Conservation (phyloP, 441 rosid genomes). For the Breynia disticha region DNA sequence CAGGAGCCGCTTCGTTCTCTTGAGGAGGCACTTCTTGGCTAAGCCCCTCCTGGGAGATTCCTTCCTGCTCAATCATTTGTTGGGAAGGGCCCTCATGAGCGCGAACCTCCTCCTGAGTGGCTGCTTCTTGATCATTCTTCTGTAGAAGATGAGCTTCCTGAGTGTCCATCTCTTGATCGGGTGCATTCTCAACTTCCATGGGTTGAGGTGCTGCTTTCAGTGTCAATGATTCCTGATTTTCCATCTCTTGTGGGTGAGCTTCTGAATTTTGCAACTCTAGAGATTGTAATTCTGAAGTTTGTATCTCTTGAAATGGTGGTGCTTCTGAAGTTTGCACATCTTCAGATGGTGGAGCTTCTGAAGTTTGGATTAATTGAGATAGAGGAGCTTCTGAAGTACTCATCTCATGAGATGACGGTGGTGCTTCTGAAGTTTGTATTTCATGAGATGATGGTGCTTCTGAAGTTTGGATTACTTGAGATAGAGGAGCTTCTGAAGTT, state of each 20-base stretch:
- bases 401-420: background rate
- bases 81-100: background rate
- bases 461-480: conserved; percentile 4
- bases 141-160: background rate
- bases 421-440: background rate
- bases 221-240: background rate
- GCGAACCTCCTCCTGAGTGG: background rate
- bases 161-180: background rate
- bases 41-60: background rate
- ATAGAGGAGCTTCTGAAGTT: too few species aligned
- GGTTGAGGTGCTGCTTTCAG: background rate
- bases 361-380: conserved; percentile 2
- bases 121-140: background rate
- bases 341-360: background rate
- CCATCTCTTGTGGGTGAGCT: background rate
- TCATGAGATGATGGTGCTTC: background rate
- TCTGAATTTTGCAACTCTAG: background rate
- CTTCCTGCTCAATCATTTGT: background rate
- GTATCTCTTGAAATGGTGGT: background rate
- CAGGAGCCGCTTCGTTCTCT: background rate
- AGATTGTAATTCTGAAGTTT: background rate
- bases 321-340: background rate
- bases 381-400: too few species aligned
- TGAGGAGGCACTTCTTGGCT: background rate
- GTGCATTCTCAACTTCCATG: background rate